Base-by-base conservation (phyloP, 2,329 filamentous ascomycete species). In the Coniella vitis region DNA sequence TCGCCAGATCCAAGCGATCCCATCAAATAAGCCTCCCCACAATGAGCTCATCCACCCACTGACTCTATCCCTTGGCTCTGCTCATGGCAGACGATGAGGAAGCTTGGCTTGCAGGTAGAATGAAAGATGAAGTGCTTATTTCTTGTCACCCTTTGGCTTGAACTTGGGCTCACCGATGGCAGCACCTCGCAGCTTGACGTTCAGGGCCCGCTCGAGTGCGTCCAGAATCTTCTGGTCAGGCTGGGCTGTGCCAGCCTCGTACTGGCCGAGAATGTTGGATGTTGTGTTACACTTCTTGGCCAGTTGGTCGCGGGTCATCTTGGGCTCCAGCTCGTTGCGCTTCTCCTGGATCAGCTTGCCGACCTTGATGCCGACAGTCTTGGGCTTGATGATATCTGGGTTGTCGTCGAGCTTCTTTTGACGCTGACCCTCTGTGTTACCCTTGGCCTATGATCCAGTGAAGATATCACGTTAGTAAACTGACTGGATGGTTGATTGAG, bases 321-420 rank as follows among this genome's bases (percentile, higher is more conserved):
- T 93, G 69, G 90, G 90, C 69, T 86, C 86, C 66, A 88, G 84
- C 65, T 85, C 81, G 65, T 82, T 83, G 56, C 93, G 87, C 48
- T 86, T 81, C 62, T 84, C 79, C 62, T 82, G 78, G 72, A 97
- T 96, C 57, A 85, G 87, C 57, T 87, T 81, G 61, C 87, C 89
- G 56, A 97, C 88, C 49, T 79, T 76, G 62, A 78, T 76, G 65
- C 90, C 89, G 51, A 96, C 76, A 40, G 89, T 94, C 74, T 95
- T 95, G 64, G 90, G 90, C 75, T 95, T 95, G 71, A 97, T 85
- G 72, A 96, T 95, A 67, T 96, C 93, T 75, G 97, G 90, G 66
- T 83, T 84, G 59, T 91, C 90, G 77, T 97, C 93, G 69, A 98
- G 90, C 76, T 97, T 96, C 58, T 93, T 97, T 57, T 97, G 78